These are phyloP conservation scores for Pyricularia grisea DNA, from an alignment of 2,329 filamentous ascomycete genomes.

Conservation along the genomic window DNA sequence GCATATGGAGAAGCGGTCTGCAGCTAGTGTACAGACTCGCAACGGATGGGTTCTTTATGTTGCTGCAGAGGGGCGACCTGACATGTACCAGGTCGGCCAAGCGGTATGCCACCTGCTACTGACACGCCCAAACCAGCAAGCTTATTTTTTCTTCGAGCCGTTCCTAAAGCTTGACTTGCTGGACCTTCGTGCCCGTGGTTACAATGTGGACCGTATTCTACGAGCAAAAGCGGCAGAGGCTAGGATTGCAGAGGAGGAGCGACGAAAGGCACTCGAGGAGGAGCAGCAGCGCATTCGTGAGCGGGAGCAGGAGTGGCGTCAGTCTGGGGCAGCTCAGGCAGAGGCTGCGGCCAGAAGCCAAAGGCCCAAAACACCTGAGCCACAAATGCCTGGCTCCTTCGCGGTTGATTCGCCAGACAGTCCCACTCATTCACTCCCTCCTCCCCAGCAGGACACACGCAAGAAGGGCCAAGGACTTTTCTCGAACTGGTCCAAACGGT, in stretches of 20 bases:
- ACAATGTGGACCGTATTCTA: conserved; percentile 93
- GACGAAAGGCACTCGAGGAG: conserved; percentile 62
- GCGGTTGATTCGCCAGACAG: conserved; percentile 51
- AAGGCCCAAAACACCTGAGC: conserved; percentile 29
- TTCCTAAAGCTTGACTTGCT: conserved; percentile 79
- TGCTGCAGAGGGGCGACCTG: conserved; percentile 51
- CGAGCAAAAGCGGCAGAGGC: conserved; percentile 81
- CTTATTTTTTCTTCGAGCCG: conserved; percentile 83
- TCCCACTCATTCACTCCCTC: conserved; percentile 13
- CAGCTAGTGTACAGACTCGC: conserved; percentile 43
- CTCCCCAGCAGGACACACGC: conserved; percentile 28
- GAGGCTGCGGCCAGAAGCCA: conserved; percentile 26
- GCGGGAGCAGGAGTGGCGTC: conserved; percentile 35
- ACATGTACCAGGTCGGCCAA: conserved; percentile 88
- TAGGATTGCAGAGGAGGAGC: conserved; percentile 74
- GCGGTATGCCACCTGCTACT: conserved; percentile 76
- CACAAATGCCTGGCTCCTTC: conserved; percentile 67
- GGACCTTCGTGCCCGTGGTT: conserved; percentile 76
- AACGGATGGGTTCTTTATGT: conserved; percentile 63
- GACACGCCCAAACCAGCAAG: conserved; percentile 75
- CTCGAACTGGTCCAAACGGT: conserved; percentile 54
- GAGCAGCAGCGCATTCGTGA: conserved; percentile 61
- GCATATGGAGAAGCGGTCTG: conserved; percentile 66
- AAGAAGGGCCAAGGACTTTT: conserved; percentile 45
- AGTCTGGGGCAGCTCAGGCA: conserved; percentile 28